phyloP scores from a whole-genome alignment of 495 filamentous ascomycete species.

The Lichenothelia convexa region DNA sequence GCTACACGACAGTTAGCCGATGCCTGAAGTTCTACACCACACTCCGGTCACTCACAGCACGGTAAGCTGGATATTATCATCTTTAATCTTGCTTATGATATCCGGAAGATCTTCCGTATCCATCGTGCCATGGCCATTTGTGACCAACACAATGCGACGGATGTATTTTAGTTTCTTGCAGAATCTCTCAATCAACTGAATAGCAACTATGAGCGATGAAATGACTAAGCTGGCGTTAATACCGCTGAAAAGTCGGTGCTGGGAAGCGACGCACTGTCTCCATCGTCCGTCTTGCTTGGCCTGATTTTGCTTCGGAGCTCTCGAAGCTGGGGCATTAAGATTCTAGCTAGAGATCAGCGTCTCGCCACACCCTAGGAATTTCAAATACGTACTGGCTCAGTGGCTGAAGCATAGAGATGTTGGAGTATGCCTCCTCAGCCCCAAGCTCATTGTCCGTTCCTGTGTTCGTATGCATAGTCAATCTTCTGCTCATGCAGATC shows the following conservation, averaged over 20 bases:
- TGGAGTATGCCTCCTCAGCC: constrained; percentile 45
- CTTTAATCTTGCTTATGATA: constrained; percentile 52
- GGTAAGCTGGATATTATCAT: constrained; percentile 55
- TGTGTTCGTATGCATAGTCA: too few species aligned
- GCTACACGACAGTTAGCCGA: constrained; percentile 33
- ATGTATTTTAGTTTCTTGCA: constrained; percentile 85
- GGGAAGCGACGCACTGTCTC: constrained; percentile 42
- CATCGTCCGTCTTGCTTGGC: constrained; percentile 48
- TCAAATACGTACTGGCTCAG: constrained; percentile 42
- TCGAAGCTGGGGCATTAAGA: constrained; percentile 52
- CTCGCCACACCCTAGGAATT: too few species aligned
- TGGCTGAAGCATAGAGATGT: constrained; percentile 57
- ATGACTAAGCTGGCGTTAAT: constrained; percentile 33
- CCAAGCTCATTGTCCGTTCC: constrained; percentile 51
- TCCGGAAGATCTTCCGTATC: constrained; percentile 45
- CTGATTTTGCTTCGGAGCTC: constrained; percentile 40
- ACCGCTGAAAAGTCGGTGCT: not conserved
- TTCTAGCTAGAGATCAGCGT: too few species aligned
- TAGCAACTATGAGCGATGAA: constrained; percentile 67
- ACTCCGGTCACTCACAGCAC: constrained; percentile 41
- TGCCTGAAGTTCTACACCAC: too few species aligned
- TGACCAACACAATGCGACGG: constrained; percentile 66
- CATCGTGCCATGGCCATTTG: constrained; percentile 54
- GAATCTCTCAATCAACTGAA: constrained; percentile 63
- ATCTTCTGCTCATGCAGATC: too few species aligned